Conservation (phyloP, 1,284 basidiomycete species). For the Melampsora americana region DNA sequence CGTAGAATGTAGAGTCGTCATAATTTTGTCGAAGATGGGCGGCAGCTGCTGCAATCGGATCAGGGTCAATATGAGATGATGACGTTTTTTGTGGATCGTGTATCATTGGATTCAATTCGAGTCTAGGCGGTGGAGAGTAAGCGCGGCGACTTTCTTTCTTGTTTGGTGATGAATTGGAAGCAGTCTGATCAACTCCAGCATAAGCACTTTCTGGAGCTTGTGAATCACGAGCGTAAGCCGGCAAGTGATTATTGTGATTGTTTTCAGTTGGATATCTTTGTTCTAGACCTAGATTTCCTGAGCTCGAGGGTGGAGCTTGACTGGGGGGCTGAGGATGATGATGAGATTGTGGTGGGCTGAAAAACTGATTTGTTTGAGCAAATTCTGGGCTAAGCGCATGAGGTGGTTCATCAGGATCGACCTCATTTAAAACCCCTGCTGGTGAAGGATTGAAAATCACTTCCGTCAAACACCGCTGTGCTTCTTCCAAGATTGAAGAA, state of each 20-base stretch:
- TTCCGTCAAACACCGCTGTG: constrained; percentile 36
- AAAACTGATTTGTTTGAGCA: background rate
- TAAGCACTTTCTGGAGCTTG: background rate
- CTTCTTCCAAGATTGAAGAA: constrained; percentile 37
- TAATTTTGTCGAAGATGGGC: background rate
- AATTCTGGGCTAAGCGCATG: background rate
- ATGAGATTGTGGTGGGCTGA: background rate
- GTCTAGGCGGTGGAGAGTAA: background rate
- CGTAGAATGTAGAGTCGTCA: background rate
- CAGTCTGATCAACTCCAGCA: background rate
- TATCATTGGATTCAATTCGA: background rate
- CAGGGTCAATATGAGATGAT: background rate
- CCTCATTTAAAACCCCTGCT: background rate
- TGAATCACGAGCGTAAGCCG: constrained; percentile 5
- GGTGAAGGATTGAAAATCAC: constrained; percentile 32
- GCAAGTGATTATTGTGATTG: constrained; percentile 3
- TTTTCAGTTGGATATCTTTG: background rate
- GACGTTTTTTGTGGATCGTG: background rate
- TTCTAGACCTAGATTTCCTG: background rate
- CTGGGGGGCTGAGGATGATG: too few species aligned
- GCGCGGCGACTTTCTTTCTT: background rate
- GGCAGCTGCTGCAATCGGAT: background rate
- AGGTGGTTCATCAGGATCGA: constrained; percentile 5
- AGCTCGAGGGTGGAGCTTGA: background rate
- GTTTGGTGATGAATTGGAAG: background rate